These are phyloP conservation scores for Crucihimalaya himalaica DNA, from an alignment of 345 rosid genomes.

Conservation along the genomic window DNA sequence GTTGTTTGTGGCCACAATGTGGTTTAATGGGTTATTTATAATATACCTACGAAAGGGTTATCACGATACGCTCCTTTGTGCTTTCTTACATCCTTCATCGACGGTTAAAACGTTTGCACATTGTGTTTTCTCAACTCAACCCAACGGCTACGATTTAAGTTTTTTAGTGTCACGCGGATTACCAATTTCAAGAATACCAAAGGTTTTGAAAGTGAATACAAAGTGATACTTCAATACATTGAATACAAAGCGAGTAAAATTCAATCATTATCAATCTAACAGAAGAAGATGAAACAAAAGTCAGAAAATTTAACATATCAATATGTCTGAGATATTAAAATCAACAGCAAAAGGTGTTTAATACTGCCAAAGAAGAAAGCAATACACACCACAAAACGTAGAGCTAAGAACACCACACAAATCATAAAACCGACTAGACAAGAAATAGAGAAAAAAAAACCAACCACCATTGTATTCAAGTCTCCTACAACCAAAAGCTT, in stretches of 20 bases:
- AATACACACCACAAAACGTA: conserved; percentile 18
- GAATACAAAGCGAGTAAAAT: too few species aligned
- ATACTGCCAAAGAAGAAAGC: conserved; percentile 18
- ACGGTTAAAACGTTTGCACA: conserved; percentile 41
- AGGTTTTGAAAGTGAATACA: too few species aligned
- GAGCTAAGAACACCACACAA: conserved; percentile 10
- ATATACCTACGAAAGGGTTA: neutral
- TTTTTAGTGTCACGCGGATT: conserved; percentile 49
- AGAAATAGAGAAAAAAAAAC: neutral
- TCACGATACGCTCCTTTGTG: conserved; percentile 51
- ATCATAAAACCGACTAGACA: neutral
- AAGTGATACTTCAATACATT: too few species aligned
- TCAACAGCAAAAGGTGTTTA: conserved; percentile 7
- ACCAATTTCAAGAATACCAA: neutral
- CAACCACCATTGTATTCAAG: conserved; percentile 7
- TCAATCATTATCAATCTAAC: neutral
- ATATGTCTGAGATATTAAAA: neutral
- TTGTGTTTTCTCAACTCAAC: conserved; percentile 57
- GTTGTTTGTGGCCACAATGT: neutral
- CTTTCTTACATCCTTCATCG: conserved; percentile 38
- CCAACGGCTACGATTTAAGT: conserved; percentile 48
- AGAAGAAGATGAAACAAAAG: neutral
- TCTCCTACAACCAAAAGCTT: conserved; percentile 17
- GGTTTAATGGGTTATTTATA: conserved; percentile 46
- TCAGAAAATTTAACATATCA: conserved; percentile 8